Conservation (phyloP, 805 yeast species). For the Candida taoyuanica region DNA sequence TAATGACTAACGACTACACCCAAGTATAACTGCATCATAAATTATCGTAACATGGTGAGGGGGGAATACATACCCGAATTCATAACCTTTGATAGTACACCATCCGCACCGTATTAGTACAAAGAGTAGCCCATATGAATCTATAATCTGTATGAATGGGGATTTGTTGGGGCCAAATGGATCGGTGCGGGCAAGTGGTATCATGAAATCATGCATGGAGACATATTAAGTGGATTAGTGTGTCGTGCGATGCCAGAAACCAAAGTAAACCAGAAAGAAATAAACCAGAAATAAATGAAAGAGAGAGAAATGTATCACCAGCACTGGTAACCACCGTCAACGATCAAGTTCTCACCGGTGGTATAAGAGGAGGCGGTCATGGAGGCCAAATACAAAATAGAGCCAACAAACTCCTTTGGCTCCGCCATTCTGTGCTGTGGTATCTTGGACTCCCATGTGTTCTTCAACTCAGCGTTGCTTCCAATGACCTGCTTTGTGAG, state of each 20-base stretch:
- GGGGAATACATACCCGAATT: too few relatives aligned
- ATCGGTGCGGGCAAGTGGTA: neutral
- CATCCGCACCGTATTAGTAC: too few relatives aligned
- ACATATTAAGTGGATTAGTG: neutral
- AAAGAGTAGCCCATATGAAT: neutral
- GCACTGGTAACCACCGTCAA: slow-evolving; percentile 84
- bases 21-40: slow-evolving; percentile 2
- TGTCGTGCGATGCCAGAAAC: neutral
- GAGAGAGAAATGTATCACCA: slow-evolving; percentile 41
- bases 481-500: slow-evolving; percentile 69
- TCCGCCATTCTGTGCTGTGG: slow-evolving; percentile 85
- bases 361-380: slow-evolving; percentile 71
- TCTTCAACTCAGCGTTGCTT: slow-evolving; percentile 52
- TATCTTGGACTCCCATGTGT: slow-evolving; percentile 65
- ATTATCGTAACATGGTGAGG: slow-evolving; percentile 4
- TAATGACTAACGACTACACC: neutral
- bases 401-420: slow-evolving; percentile 77
- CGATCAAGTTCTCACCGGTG: slow-evolving; percentile 78
- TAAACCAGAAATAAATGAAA: too few relatives aligned
- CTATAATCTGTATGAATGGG: neutral
- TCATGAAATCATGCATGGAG: neutral
- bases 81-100: too few relatives aligned
- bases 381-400: slow-evolving; percentile 68
- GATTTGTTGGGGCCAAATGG: neutral
- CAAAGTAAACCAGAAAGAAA: slow-evolving; percentile 1